Evolutionary conservation across 139 green algal genomes (phyloP), one percentile per base, ranked within the genome.

Genomic region (Chlorella sorokiniana): DNA sequence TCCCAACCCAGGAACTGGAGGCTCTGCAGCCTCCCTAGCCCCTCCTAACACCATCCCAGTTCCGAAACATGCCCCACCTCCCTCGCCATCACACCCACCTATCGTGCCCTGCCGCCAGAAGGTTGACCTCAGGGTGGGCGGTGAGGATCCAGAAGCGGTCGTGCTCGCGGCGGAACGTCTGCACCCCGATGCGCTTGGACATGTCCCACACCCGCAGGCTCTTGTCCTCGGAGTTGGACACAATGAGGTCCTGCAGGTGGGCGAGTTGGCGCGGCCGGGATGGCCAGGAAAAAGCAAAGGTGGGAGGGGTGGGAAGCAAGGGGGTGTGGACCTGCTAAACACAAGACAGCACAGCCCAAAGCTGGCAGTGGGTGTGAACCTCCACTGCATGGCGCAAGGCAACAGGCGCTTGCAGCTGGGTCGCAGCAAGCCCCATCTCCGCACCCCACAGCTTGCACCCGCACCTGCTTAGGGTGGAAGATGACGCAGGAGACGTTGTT

Each of bases 401-500:
- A n/a, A n/a, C n/a, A n/a, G n/a, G n/a, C n/a, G 63, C 63, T 5
- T 14, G 33, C 16, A 42, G 33, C 31, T 33, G 10, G 3, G 11
- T 61, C 3, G 3, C n/a, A n/a, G n/a, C n/a, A n/a, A n/a, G n/a
- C n/a, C n/a, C n/a, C 7, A 10, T n/a, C 7, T 29, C 20, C 8
- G 52, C 52, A 61, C 52, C 52, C 6, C 35, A n/a, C 35, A 48
- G 62, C 14, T 14, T 9, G 54, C 6, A 18, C 25, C 29, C 70
- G 3, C 40, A 92, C 93, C 93, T 95, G 91, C 79, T 94, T 93
- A 8, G 96, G 94, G 88, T 99, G 97, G 91, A 99, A 99, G 86
- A 99, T 94, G 44, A 99, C 96, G 87, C 96, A 99, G 0, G 95
- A 99, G 9, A 99, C 97, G 81, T 99, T 99, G 95, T 99, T 99